Evolutionary conservation across 1,139 yeast species (phyloP).

Genomic region (Yamadazyma mexicana): DNA sequence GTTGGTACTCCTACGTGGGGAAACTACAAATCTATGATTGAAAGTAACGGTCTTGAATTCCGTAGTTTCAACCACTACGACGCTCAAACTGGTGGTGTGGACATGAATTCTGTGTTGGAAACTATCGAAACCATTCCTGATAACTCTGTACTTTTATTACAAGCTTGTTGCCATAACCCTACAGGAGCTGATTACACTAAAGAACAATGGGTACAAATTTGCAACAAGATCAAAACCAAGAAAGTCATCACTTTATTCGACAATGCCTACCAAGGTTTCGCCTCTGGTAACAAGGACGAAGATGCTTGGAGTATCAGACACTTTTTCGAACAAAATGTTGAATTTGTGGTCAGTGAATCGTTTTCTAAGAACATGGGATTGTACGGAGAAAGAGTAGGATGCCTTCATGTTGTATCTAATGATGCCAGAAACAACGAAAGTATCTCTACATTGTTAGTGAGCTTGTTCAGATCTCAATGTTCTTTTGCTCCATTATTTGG

Average conservation of each 20-base stretch:
- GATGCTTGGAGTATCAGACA: constrained; percentile 32
- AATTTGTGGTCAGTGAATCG: constrained; percentile 41
- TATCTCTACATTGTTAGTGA: constrained; percentile 27
- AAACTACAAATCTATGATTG: constrained; percentile 40
- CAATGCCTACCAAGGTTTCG: constrained; percentile 94
- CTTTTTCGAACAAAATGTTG: constrained; percentile 23
- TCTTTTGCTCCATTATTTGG: constrained; percentile 51
- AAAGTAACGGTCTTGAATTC: constrained; percentile 28
- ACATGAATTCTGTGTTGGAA: constrained; percentile 26
- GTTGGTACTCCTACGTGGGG: constrained; percentile 45
- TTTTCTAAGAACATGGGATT: constrained; percentile 49
- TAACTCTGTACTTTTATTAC: constrained; percentile 54
- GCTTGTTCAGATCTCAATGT: constrained; percentile 36
- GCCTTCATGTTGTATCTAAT: constrained; percentile 37
- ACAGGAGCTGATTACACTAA: constrained; percentile 87
- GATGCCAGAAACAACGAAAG: constrained; percentile 20
- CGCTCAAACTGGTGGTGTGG: constrained; percentile 25
- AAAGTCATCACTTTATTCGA: constrained; percentile 76
- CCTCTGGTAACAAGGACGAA: constrained; percentile 47
- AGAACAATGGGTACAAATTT: constrained; percentile 77
- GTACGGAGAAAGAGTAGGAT: constrained; percentile 46
- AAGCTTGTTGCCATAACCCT: constrained; percentile 97
- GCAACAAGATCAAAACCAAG: constrained; percentile 55
- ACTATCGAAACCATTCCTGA: constrained; percentile 32
- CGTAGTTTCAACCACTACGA: constrained; percentile 35